These are phyloP conservation scores for Cavenderia fasciculata DNA, from an alignment of 78 protist species.

Conservation along the genomic window DNA sequence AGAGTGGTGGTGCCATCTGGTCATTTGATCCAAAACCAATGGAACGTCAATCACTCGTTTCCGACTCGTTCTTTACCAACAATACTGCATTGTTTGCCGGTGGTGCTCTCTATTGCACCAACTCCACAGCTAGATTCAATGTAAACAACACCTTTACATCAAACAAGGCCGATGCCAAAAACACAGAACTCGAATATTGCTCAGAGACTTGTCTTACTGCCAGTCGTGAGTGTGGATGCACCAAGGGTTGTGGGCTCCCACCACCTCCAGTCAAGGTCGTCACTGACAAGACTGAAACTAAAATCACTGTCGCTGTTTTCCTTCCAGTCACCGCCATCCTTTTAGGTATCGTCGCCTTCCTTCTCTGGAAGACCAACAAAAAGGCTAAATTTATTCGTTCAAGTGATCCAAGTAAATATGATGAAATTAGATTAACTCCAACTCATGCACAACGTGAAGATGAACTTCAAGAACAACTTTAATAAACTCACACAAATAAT, in stretches of 20 bases:
- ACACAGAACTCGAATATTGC: neutral
- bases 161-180: neutral
- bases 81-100: conserved; percentile 14
- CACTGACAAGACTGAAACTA: conserved; percentile 22
- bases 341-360: conserved; percentile 52
- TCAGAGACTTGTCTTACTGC: conserved; percentile 41
- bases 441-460: too few species aligned
- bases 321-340: conserved; percentile 50
- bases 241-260: conserved; percentile 59
- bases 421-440: conserved; percentile 58
- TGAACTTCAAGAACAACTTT: too few species aligned
- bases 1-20: conserved; percentile 38
- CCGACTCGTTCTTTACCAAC: neutral
- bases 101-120: conserved; percentile 54
- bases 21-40: neutral
- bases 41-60: neutral
- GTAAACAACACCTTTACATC: neutral
- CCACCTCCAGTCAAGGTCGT: neutral
- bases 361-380: conserved; percentile 59
- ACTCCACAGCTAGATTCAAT: conserved; percentile 19
- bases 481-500: too few species aligned
- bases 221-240: conserved; percentile 29
- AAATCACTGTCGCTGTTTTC: conserved; percentile 48
- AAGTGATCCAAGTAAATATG: neutral
- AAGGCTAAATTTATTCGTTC: conserved; percentile 22